These are phyloP conservation scores for Zymoseptoria pseudotritici DNA, from an alignment of 2,329 filamentous ascomycete species.

Conservation along the genomic window DNA sequence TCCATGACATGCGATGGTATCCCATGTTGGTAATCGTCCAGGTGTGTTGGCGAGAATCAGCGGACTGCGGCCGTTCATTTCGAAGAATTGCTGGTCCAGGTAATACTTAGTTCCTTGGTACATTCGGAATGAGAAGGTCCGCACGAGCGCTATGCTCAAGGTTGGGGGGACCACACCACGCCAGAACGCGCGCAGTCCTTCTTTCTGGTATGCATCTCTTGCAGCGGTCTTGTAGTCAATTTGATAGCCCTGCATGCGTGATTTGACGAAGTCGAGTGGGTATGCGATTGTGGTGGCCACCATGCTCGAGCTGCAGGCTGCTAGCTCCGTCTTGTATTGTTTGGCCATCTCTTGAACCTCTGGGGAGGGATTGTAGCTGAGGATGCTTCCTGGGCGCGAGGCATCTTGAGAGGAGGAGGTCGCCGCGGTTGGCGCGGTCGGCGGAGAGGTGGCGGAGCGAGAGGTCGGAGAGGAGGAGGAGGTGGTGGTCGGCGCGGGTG, in stretches of 20 bases:
- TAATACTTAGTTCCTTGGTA: slow-evolving; percentile 71
- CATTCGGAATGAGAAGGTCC: slow-evolving; percentile 71
- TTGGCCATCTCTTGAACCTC: slow-evolving; percentile 54
- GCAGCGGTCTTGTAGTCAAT: slow-evolving; percentile 53
- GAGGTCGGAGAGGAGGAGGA: not conserved
- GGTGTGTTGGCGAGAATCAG: slow-evolving; percentile 63
- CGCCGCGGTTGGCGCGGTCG: not conserved
- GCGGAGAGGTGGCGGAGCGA: not conserved
- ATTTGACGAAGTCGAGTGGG: slow-evolving; percentile 82
- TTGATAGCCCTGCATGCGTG: slow-evolving; percentile 74
- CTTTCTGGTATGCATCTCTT: slow-evolving; percentile 61
- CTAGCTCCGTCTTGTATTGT: slow-evolving; percentile 71
- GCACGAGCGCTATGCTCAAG: slow-evolving; percentile 67
- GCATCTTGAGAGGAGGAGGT: not conserved
- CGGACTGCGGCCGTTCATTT: slow-evolving; percentile 59
- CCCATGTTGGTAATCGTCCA: slow-evolving; percentile 63
- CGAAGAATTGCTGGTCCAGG: slow-evolving; percentile 63
- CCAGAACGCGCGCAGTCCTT: slow-evolving; percentile 46
- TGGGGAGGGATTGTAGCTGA: slow-evolving; percentile 30
- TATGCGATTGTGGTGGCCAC: slow-evolving; percentile 75
- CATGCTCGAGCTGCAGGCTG: slow-evolving; percentile 68
- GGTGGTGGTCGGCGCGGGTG: not conserved
- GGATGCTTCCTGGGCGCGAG: slow-evolving; percentile 7
- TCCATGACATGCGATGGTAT: slow-evolving; percentile 69
- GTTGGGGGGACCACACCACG: slow-evolving; percentile 66